Evolutionary conservation across 176 grass and related monocot genomes (phyloP), one percentile per base, ranked within the genome.

Genomic region (Oryza brachyantha): DNA sequence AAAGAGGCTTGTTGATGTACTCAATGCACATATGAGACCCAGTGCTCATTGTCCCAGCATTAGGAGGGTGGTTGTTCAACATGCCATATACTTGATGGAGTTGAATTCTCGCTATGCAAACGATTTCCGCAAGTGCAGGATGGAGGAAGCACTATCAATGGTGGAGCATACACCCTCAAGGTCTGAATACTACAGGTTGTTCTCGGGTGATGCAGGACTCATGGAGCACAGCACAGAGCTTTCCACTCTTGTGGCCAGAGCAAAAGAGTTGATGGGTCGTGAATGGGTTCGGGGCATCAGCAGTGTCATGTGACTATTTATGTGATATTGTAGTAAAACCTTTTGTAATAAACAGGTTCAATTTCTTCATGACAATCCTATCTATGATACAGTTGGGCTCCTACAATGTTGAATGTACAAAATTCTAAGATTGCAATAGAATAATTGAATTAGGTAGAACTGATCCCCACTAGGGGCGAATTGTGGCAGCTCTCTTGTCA

Each of bases 81-180:
- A 83, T 17, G 62, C 36, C 12, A 58, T 75, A 75, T 59, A 22
- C 32, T 14, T 75, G 72, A 83, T 75, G 72, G 81, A 68, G 27
- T 17, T 1, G 13, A 54, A 75, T 65, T 5, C 72, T 13, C 2
- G 26, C 3, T 68, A 67, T 10, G 12, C 13, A 0, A 26, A 4
- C 37, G 34, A 12, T 46, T 75, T 83, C 72, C 41, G 19, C 0
- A 12, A 58, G 8, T n/a, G 34, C 5, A 0, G 36, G 17, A 75
- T 75, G 71, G 19, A 7, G 3, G 61, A 75, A 31, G 71, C 35
- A 12, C 19, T 75, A 3, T 31, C 1, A 0, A 1, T 75, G 61
- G 34, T 83, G 5, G 80, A 83, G 55, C 34, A 52, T 16, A 83
- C 70, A 1, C 7, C 42, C 2, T 55, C 70, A 4, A 64, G 54